Conservation (phyloP, 2,329 filamentous ascomycete species). For the Neocucurbitaria cava region DNA sequence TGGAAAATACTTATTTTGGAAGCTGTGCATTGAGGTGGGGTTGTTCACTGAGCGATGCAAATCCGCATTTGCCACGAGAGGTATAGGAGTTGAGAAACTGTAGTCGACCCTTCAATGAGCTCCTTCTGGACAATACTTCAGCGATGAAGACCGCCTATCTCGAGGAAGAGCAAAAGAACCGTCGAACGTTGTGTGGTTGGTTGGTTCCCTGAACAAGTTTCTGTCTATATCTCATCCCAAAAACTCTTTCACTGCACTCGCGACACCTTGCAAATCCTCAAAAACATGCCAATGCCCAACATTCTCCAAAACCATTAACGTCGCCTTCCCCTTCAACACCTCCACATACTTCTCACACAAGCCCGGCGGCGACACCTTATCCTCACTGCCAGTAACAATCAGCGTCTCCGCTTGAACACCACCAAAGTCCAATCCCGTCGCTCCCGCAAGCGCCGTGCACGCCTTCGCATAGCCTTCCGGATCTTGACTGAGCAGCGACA, state of each 20-base stretch:
- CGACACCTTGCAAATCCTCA: slow-evolving; percentile 53
- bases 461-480: slow-evolving; percentile 64
- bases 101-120: too few relatives aligned
- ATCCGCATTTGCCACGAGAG: too few relatives aligned
- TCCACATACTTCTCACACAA: slow-evolving; percentile 44
- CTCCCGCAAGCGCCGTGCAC: slow-evolving; percentile 57
- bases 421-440: slow-evolving; percentile 44
- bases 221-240: slow-evolving; percentile 2
- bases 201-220: too few relatives aligned
- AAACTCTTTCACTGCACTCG: slow-evolving; percentile 34
- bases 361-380: slow-evolving; percentile 51
- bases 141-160: too few relatives aligned
- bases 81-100: too few relatives aligned
- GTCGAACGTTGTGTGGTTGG: too few relatives aligned
- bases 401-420: slow-evolving; percentile 29
- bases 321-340: slow-evolving; percentile 34
- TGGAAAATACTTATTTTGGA: too few relatives aligned
- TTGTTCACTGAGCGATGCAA: too few relatives aligned
- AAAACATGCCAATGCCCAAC: slow-evolving; percentile 62
- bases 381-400: slow-evolving; percentile 56
- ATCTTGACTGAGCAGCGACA: slow-evolving; percentile 58
- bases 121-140: too few relatives aligned
- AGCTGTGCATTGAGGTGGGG: too few relatives aligned
- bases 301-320: slow-evolving; percentile 46
- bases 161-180: too few relatives aligned